Percentiles rank a stretch among this genome's conserved stretches.
Conservation (phyloP, 2,329 filamentous ascomycete species). For the Ceratocystis destructans region DNA sequence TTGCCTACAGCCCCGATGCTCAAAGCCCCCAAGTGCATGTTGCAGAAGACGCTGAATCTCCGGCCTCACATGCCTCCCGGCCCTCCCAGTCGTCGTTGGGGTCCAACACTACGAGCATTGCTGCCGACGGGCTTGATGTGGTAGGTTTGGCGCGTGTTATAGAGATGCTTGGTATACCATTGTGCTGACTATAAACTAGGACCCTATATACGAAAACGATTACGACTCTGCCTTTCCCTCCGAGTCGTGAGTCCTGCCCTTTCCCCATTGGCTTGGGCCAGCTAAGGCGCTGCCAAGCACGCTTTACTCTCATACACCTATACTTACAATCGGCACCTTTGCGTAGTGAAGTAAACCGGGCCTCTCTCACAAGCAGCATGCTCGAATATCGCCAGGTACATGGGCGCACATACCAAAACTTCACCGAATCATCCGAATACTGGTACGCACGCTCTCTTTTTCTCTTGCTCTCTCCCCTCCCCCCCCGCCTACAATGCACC, state of each 20-base stretch:
- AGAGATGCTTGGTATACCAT: not conserved
- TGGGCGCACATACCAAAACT: constrained; percentile 25
- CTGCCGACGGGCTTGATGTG: constrained; percentile 14
- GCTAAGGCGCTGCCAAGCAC: not conserved
- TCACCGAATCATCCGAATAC: constrained; percentile 23
- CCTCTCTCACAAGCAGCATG: constrained; percentile 25
- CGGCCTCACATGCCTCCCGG: constrained; percentile 4
- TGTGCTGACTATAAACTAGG: not conserved
- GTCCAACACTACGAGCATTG: constrained; percentile 14
- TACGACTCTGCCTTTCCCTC: constrained; percentile 16
- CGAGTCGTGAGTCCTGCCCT: constrained; percentile 11
- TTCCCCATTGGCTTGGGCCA: not conserved
- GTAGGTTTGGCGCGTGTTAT: constrained; percentile 8
- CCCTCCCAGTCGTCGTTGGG: constrained; percentile 11
- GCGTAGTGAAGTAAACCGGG: constrained; percentile 20
- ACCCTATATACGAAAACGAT: constrained; percentile 13
- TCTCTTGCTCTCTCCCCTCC: not conserved
- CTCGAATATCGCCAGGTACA: constrained; percentile 25
- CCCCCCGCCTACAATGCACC: not conserved
- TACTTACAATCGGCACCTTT: not conserved
- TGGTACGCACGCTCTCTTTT: constrained; percentile 20
- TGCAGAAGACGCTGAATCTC: not conserved
- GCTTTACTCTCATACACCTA: not conserved
- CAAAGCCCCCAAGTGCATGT: not conserved
- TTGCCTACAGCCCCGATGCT: not conserved